phyloP scores from a whole-genome alignment of 768 basidiomycete species.

The Tylopilus cervinicoccineus region DNA sequence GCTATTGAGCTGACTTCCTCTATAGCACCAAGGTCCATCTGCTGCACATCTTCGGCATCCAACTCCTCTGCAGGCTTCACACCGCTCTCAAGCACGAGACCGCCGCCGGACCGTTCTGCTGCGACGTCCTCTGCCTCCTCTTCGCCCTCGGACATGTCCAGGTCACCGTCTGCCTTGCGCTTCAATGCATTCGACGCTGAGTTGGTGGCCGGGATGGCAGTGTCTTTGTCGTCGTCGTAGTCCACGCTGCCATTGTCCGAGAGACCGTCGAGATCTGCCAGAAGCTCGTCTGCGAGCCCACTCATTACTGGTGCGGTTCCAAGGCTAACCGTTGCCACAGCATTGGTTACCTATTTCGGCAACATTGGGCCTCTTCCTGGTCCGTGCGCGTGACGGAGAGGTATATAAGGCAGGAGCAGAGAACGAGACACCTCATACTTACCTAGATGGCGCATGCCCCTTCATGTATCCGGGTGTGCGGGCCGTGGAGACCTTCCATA shows the following conservation, averaged over 20 bases:
- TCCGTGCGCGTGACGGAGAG: slow-evolving; percentile 21
- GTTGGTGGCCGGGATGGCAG: slow-evolving; percentile 19
- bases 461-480: slow-evolving; percentile 38
- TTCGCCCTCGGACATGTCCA: slow-evolving; percentile 57
- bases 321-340: neutral
- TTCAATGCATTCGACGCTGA: slow-evolving; percentile 41
- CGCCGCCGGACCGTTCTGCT: slow-evolving; percentile 41
- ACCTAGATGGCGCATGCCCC: slow-evolving; percentile 5
- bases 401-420: slow-evolving; percentile 29
- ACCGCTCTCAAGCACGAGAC: slow-evolving; percentile 80
- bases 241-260: slow-evolving; percentile 61
- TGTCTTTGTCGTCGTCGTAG: slow-evolving; percentile 39
- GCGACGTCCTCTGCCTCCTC: slow-evolving; percentile 39
- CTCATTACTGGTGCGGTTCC: slow-evolving; percentile 49
- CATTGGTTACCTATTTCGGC: slow-evolving; percentile 10
- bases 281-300: slow-evolving; percentile 85
- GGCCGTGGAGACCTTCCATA: slow-evolving; percentile 54
- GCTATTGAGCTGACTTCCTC: slow-evolving; percentile 88
- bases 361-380: no score
- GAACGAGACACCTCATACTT: slow-evolving; percentile 35
- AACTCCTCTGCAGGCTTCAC: slow-evolving; percentile 93
- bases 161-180: slow-evolving; percentile 55
- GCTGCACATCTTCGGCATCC: slow-evolving; percentile 89
- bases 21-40: slow-evolving; percentile 84
- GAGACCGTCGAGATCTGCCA: slow-evolving; percentile 87